Base-by-base conservation (phyloP, 2,329 filamentous ascomycete genomes). In the Magnaporthiopsis rhizophila region DNA sequence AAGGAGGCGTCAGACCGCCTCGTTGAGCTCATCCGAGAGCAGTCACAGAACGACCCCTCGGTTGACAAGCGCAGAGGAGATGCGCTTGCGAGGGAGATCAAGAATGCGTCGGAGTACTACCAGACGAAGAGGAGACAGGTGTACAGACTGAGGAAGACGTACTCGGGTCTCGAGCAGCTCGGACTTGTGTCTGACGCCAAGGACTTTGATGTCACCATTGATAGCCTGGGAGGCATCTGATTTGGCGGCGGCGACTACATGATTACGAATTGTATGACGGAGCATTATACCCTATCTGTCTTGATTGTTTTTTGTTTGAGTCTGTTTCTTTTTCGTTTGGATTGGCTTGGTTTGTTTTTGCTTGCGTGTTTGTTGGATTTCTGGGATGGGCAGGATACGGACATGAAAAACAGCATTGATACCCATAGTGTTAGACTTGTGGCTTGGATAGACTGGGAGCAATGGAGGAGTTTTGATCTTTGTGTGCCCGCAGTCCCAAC, bases 201-300 rank as follows among this genome's bases (percentile, higher is more conserved):
- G 8, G 45, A 53, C 45, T 53, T 53, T 53, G 45, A 53, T 9
- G 45, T 53, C 8, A 53, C 45, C 18, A 7, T 53, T 24, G 45
- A 61, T 61, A 34, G 34, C 34, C 34, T 38, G 59, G 59, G 38
- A 61, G 59, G 38, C 34, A 34, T 61, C n/a, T 61, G 59, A 61
- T 26, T n/a, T 18, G 21, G 3, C 13, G 26, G 26, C 15, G n/a
- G 28, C n/a, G 34, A 38, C 34, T 28, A 61, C 28, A 45, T 8
- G 59, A 61, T 15, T 36, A 60, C 32, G 38, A 28, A 61, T 38
- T 34, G 34, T 21, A 34, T 24, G 32, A 32, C 8, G 32, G 11
- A 36, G 59, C 28, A 59, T 59, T 59, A 12, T 12, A 34, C 32
- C 12, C 21, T 59, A 21, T 9, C 9, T 59, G 30, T 34, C 34